Percentiles rank a stretch among this genome's conserved stretches.
phyloP scores from a whole-genome alignment of 2,329 filamentous ascomycete species.

The Fusarium veterinarium region DNA sequence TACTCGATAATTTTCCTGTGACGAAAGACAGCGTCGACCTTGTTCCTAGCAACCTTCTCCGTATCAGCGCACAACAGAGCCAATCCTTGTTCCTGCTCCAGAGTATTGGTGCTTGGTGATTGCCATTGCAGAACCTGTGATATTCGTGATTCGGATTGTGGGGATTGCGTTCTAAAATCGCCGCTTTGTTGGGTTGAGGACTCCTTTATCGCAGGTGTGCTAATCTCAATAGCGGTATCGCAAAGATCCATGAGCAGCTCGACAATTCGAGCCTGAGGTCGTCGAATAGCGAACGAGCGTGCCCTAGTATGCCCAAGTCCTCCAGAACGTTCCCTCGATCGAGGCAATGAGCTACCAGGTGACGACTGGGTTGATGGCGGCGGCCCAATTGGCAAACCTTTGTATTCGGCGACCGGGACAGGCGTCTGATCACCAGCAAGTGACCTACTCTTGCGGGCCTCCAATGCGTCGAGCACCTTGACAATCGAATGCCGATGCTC shows the following conservation, averaged over 20 bases:
- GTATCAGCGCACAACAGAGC: constrained; percentile 91
- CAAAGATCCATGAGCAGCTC: constrained; percentile 95
- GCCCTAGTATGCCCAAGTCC: constrained; percentile 83
- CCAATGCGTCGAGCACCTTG: constrained; percentile 91
- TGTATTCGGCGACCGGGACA: constrained; percentile 80
- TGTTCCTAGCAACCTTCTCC: constrained; percentile 82
- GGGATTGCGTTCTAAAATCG: constrained; percentile 92
- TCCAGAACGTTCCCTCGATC: constrained; percentile 78
- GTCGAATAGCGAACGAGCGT: constrained; percentile 89
- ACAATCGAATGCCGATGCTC: constrained; percentile 96
- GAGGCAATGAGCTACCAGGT: constrained; percentile 76
- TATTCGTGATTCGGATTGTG: constrained; percentile 94
- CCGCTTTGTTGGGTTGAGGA: constrained; percentile 71
- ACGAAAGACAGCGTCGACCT: constrained; percentile 92
- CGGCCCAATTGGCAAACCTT: constrained; percentile 85
- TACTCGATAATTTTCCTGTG: constrained; percentile 96
- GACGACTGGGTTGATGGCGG: constrained; percentile 77
- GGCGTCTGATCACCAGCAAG: constrained; percentile 64
- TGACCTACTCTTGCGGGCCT: constrained; percentile 78
- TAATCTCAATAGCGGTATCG: constrained; percentile 95
- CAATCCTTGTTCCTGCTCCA: constrained; percentile 93
- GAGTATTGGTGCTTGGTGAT: constrained; percentile 87
- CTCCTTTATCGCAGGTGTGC: constrained; percentile 92
- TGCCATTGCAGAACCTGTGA: constrained; percentile 97
- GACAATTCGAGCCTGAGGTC: constrained; percentile 91